Base-by-base conservation (phyloP, 768 basidiomycete genomes). In the Trametes gibbosa region DNA sequence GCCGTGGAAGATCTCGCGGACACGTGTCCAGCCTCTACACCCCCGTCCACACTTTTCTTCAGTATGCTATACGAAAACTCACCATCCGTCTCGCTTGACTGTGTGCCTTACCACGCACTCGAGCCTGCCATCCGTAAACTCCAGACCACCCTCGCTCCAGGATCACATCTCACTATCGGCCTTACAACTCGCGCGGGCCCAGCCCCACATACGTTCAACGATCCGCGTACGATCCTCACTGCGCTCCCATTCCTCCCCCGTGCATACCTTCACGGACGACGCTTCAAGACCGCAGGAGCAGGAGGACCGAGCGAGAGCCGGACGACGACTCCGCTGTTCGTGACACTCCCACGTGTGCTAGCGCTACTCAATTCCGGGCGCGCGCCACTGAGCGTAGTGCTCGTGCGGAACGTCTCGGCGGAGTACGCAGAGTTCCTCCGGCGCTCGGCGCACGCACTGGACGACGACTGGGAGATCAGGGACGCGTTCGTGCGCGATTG, bases 231-330 rank as follows among this genome's bases (percentile, higher is more conserved):
- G 35, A 56, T 66, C 24, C 39, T 68, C 27, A 57, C 65, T 5
- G 61, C 64, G 2, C 42, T 68, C 17, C 65, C 69, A 0, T 70
- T 67, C 54, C 54, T 68, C 29, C 60, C 65, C 3, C 65, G 67
- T 32, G 40, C 40, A 41, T 53, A 62, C 49, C 51, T 53, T 21
- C 48, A 43, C 29, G 32, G 48, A 32, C 29, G 29, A 10, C 10
- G 5, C 29, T 32, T 10, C 4, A 32, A 32, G 29, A 4, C 56
- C 39, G 39, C 56, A 17, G 25, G 35, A 21, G 23, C 32, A 42
- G 27, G 5, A 29, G 34, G 9, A 32, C 29, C 29, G 29, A 32
- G 10, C 29, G 29, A 32, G 29, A 32, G 29, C 29, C 54, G 60
- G 39, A 54, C 57, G 25, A 53, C 60, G 5, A 55, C 62, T 3